phyloP scores from a whole-genome alignment of 129 eudicot species.

The Flaveria robusta region DNA sequence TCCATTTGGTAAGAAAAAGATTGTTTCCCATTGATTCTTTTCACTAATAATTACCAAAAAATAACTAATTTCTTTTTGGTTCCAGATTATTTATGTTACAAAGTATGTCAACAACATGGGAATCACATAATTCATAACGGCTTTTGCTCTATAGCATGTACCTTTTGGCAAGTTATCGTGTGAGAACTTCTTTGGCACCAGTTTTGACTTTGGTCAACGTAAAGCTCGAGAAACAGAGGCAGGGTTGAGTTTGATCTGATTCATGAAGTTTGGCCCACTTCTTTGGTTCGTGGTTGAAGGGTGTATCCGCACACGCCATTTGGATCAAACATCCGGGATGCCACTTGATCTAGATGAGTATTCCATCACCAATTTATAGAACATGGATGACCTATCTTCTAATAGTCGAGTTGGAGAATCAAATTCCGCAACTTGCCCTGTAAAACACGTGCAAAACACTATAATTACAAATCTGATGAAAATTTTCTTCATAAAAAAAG shows the following conservation, averaged over 20 bases:
- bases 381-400: constrained; percentile 85
- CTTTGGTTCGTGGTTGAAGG: constrained; percentile 22
- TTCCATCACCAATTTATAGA: constrained; percentile 72
- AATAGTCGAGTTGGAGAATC: constrained; percentile 71
- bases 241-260: constrained; percentile 20
- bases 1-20: constrained; percentile 27
- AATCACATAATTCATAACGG: constrained; percentile 31
- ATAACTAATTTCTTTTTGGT: constrained; percentile 26
- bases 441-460: constrained; percentile 18
- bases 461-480: not conserved
- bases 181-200: constrained; percentile 24
- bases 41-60: constrained; percentile 38
- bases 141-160: constrained; percentile 31
- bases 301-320: constrained; percentile 15
- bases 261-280: constrained; percentile 19
- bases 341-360: constrained; percentile 80
- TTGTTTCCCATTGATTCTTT: constrained; percentile 24
- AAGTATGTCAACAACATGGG: constrained; percentile 40
- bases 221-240: constrained; percentile 28
- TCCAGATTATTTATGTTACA: constrained; percentile 56
- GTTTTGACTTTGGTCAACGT: constrained; percentile 19
- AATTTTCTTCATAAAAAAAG: constrained; percentile 10
- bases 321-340: constrained; percentile 51
- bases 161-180: constrained; percentile 18
- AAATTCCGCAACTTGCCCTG: constrained; percentile 91